phyloP scores from a whole-genome alignment of 2,329 filamentous ascomycete genomes.

The Penicillium sp. region DNA sequence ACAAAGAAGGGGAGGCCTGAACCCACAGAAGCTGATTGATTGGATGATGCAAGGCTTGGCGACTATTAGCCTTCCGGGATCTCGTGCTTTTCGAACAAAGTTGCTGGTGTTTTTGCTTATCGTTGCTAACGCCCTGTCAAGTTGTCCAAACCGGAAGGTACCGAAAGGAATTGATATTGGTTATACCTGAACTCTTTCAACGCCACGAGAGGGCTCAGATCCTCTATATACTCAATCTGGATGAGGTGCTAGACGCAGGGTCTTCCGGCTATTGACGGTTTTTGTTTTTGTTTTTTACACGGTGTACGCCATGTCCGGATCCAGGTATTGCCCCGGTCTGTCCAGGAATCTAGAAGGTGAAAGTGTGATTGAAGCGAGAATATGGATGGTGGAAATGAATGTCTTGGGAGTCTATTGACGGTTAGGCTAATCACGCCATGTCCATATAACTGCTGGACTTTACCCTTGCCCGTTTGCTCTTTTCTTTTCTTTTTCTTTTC shows the following conservation, averaged over 20 bases:
- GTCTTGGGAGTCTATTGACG: neutral
- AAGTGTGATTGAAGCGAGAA: neutral
- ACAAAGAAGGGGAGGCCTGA: neutral
- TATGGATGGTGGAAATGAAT: neutral
- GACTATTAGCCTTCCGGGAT: slow-evolving; percentile 1
- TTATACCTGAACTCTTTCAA: neutral
- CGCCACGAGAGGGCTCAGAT: neutral
- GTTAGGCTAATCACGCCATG: neutral
- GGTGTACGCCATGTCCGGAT: slow-evolving; percentile 4
- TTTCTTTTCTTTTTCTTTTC: slow-evolving; percentile 1
- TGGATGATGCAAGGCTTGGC: slow-evolving; percentile 1
- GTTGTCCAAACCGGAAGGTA: neutral
- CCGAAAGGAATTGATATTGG: neutral
- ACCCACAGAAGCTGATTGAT: slow-evolving; percentile 1
- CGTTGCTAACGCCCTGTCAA: neutral
- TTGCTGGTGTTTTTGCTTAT: neutral
- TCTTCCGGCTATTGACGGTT: slow-evolving; percentile 15
- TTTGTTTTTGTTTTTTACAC: neutral
- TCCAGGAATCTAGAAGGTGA: neutral
- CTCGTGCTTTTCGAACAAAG: neutral
- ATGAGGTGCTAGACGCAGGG: slow-evolving; percentile 1
- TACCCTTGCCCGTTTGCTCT: neutral
- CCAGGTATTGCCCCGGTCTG: slow-evolving; percentile 1
- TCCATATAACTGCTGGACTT: slow-evolving; percentile 4
- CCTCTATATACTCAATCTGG: neutral